phyloP scores from a whole-genome alignment of 73 alveolate species.

The Symbiodinium pilosum region DNA sequence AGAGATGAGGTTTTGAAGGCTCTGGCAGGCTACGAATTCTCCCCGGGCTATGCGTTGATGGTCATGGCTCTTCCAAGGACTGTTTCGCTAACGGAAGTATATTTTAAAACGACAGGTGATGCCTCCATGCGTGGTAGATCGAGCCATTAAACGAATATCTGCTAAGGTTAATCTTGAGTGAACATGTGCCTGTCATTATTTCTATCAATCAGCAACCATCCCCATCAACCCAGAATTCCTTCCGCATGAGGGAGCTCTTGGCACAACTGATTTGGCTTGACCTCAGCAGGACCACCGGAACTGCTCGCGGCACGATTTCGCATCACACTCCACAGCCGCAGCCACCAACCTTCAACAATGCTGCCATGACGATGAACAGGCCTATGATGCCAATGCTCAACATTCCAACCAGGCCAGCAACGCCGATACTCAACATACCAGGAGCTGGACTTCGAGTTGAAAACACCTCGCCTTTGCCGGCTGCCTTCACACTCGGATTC shows the following conservation, averaged over 20 bases:
- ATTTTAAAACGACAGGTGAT: no score
- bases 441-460: background rate
- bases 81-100: no score
- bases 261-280: no score
- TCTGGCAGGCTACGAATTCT: conserved; percentile 19
- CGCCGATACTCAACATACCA: background rate
- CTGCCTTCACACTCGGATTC: background rate
- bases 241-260: no score
- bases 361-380: background rate
- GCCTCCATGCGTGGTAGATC: no score
- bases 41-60: conserved; percentile 48
- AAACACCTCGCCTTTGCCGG: background rate
- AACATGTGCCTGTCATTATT: no score
- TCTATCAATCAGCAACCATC: no score
- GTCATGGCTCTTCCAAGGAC: conserved; percentile 45
- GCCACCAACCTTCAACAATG: background rate
- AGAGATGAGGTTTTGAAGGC: conserved; percentile 20
- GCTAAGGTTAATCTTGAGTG: no score
- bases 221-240: no score
- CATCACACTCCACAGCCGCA: conserved; percentile 2
- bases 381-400: background rate
- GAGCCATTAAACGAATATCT: no score
- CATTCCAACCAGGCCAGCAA: background rate
- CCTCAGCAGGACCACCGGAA: conserved; percentile 84
- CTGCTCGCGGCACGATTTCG: background rate